A percentile compares a stretch with the other conserved stretches of the same genome.
Evolutionary conservation across 2,329 filamentous ascomycete species (phyloP).

Genomic region (Diaporthe ampelina): DNA sequence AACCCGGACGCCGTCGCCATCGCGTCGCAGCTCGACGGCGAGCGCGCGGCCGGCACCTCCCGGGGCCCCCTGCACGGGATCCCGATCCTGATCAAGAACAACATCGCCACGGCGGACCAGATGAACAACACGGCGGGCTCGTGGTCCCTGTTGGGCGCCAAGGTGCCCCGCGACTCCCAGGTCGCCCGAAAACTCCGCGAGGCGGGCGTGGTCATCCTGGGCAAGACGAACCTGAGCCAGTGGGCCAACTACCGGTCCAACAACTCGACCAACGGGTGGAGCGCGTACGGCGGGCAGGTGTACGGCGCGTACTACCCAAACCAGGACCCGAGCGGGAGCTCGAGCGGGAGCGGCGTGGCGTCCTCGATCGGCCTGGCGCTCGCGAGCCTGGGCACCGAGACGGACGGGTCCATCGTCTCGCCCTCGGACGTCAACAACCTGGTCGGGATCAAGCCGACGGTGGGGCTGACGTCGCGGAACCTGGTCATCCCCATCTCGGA

Average conservation of each 20-base stretch:
- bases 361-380: slow-evolving; percentile 72
- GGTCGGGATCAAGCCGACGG: slow-evolving; percentile 77
- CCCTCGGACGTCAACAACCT: slow-evolving; percentile 70
- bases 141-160: slow-evolving; percentile 71
- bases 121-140: slow-evolving; percentile 77
- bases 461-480: slow-evolving; percentile 71
- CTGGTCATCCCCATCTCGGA: slow-evolving; percentile 76
- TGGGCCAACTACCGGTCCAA: slow-evolving; percentile 74
- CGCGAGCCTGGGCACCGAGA: slow-evolving; percentile 74
- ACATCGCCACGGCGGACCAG: slow-evolving; percentile 72
- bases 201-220: slow-evolving; percentile 55
- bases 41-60: slow-evolving; percentile 44
- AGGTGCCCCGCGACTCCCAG: slow-evolving; percentile 69
- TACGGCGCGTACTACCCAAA: slow-evolving; percentile 71
- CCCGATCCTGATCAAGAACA: slow-evolving; percentile 76
- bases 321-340: slow-evolving; percentile 73
- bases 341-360: slow-evolving; percentile 72
- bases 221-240: slow-evolving; percentile 75
- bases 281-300: slow-evolving; percentile 72
- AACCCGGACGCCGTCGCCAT: slow-evolving; percentile 57
- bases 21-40: slow-evolving; percentile 53
- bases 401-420: slow-evolving; percentile 73
- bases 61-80: slow-evolving; percentile 71
- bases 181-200: slow-evolving; percentile 67
- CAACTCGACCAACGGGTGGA: slow-evolving; percentile 75